Conservation (phyloP, 495 filamentous ascomycete species). For the Hypoxylon fragiforme region DNA sequence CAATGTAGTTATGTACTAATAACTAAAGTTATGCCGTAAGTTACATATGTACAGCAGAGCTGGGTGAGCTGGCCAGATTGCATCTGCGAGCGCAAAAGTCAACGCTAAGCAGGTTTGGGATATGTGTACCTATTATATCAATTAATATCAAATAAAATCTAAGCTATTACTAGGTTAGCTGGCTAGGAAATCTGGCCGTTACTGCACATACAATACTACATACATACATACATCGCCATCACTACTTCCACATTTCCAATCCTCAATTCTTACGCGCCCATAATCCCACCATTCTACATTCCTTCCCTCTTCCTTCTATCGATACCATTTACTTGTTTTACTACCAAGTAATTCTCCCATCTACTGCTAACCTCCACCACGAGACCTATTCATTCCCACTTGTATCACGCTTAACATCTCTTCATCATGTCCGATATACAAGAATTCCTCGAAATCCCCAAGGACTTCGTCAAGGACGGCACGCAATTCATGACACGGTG, state of each 20-base stretch:
- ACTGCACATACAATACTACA: no score
- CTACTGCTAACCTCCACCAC: neutral
- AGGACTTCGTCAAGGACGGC: slow-evolving; percentile 79
- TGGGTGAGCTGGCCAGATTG: neutral
- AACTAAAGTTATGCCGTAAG: no score
- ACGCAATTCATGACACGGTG: slow-evolving; percentile 79
- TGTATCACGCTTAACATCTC: slow-evolving; percentile 4
- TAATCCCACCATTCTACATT: neutral
- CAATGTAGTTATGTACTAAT: no score
- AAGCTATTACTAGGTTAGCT: no score
- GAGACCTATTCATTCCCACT: slow-evolving; percentile 12
- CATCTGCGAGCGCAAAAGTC: neutral
- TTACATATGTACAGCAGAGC: neutral
- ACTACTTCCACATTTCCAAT: slow-evolving; percentile 15
- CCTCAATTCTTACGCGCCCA: neutral
- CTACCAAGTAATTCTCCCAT: neutral
- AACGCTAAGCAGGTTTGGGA: neutral
- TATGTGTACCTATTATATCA: no score
- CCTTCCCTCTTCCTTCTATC: no score
- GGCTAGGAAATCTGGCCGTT: slow-evolving; percentile 37
- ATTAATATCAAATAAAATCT: no score
- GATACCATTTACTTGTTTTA: no score
- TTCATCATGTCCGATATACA: slow-evolving; percentile 70
- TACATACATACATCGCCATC: no score
- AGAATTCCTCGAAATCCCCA: slow-evolving; percentile 75